Base-by-base conservation (phyloP, 2,329 filamentous ascomycete species). In the Plenodomus tracheiphilus region DNA sequence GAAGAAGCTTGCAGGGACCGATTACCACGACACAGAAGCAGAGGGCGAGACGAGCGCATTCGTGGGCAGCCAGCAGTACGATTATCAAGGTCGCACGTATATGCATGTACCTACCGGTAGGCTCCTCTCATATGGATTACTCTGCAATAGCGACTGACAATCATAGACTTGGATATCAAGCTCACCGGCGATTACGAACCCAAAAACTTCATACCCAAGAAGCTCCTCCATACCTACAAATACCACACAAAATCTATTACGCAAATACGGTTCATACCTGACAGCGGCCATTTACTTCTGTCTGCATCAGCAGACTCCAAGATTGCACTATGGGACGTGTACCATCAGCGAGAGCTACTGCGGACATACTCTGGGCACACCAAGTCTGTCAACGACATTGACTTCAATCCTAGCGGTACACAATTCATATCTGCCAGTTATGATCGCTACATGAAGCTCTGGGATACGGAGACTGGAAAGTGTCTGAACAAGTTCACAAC, bases 181-280 rank as follows among this genome's bases (percentile, higher is more conserved):
- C 79, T 99, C 62, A 83, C 81, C 56, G 95, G 94, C 74, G 91
- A 95, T 52, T 72, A 80, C 38, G 91, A 86, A 66, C 74, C 84
- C 68, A 92, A 92, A 68, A 97, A 96, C 72, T 99, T 85, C 69
- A 90, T 95, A 48, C 94, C 94, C 32, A 97, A 96, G 80, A 97
- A 96, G 76, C 81, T 94, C 62, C 81, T 97, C 39, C 88, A 96
- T 69, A 88, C 89, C 21, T 99, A 89, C 89, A 93, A 89, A 74
- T 89, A 94, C 61, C 79, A 83, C 70, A 85, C 82, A 39, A 93
- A 94, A 69, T 85, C 92, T 4, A 88, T 99, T 65, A 96, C 91
- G 4, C 89, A 89, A 19, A 76, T 97, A 49, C 90, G 88, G 21
- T 96, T 99, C 79, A 91, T 99, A 73, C 94, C 94, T 11, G 74